Evolutionary conservation across 306 rosid genomes (phyloP).

Genomic region (Dalbergia oliveri): DNA sequence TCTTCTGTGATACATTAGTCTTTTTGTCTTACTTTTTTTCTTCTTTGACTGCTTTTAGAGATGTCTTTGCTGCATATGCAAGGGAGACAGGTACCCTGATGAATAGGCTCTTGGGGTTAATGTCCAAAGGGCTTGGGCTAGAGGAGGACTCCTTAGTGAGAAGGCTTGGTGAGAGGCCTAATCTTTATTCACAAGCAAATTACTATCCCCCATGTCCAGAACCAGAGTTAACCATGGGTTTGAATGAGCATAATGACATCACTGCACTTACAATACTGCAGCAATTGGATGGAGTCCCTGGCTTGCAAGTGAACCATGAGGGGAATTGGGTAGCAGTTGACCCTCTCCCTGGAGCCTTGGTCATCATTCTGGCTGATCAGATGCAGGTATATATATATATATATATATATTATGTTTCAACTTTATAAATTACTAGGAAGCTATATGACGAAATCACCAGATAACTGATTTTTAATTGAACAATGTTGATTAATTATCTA

Average conservation of each 20-base stretch:
- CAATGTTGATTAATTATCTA: not conserved
- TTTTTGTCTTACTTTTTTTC: too few species aligned
- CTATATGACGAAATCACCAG: not conserved
- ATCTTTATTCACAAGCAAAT: constrained; percentile 28
- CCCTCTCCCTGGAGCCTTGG: constrained; percentile 40
- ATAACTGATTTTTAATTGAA: not conserved
- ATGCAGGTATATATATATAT: constrained; percentile 22
- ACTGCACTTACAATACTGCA: constrained; percentile 16
- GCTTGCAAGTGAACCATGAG: constrained; percentile 24
- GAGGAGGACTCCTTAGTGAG: constrained; percentile 16
- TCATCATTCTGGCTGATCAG: constrained; percentile 41
- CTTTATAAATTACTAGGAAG: too few species aligned
- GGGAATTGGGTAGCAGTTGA: constrained; percentile 34
- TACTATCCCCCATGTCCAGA: constrained; percentile 43
- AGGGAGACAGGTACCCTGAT: constrained; percentile 18
- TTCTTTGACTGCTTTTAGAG: not conserved
- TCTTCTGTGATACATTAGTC: not conserved
- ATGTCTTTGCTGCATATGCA: constrained; percentile 33
- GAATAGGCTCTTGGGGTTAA: constrained; percentile 33
- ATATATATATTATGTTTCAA: too few species aligned
- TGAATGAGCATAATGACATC: constrained; percentile 33
- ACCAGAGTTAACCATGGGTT: constrained; percentile 37
- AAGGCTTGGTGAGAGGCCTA: constrained; percentile 29
- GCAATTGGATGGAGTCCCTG: constrained; percentile 36
- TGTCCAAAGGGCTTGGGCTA: constrained; percentile 40